These are phyloP conservation scores for Penicillium ucsense DNA, from an alignment of 495 filamentous ascomycete species.

Conservation along the genomic window DNA sequence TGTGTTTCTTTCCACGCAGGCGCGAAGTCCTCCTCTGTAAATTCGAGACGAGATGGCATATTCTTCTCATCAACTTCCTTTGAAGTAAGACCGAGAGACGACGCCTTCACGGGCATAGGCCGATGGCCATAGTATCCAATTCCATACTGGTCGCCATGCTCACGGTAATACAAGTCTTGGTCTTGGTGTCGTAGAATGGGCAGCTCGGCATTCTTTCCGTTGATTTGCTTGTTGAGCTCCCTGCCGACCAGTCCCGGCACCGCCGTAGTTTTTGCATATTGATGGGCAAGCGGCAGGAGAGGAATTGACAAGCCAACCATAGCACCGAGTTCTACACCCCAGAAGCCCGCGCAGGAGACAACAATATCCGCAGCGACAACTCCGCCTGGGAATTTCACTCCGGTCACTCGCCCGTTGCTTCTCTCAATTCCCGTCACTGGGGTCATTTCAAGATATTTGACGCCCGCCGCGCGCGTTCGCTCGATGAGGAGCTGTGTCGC, in stretches of 20 bases:
- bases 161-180: conserved; percentile 44
- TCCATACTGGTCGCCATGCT: conserved; percentile 42
- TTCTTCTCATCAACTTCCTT: conserved; percentile 38
- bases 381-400: conserved; percentile 30
- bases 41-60: conserved; percentile 42
- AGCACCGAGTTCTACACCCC: conserved; percentile 42
- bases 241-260: conserved; percentile 23
- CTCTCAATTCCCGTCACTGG: conserved; percentile 37
- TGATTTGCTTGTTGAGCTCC: conserved; percentile 19
- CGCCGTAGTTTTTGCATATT: conserved; percentile 41
- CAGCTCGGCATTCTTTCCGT: conserved; percentile 30
- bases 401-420: conserved; percentile 26
- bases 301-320: conserved; percentile 41
- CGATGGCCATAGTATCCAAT: conserved; percentile 46
- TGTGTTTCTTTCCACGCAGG: conserved; percentile 39
- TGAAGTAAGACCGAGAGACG: conserved; percentile 30
- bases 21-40: conserved; percentile 38
- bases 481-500: conserved; percentile 41
- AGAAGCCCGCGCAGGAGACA: conserved; percentile 44
- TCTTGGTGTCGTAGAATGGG: conserved; percentile 44
- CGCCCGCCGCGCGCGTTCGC: conserved; percentile 35
- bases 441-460: conserved; percentile 35
- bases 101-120: conserved; percentile 40
- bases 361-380: conserved; percentile 38
- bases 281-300: conserved; percentile 41